Evolutionary conservation across 108 stramenopile species (phyloP).

Genomic region (Discostella stelligeroides): DNA sequence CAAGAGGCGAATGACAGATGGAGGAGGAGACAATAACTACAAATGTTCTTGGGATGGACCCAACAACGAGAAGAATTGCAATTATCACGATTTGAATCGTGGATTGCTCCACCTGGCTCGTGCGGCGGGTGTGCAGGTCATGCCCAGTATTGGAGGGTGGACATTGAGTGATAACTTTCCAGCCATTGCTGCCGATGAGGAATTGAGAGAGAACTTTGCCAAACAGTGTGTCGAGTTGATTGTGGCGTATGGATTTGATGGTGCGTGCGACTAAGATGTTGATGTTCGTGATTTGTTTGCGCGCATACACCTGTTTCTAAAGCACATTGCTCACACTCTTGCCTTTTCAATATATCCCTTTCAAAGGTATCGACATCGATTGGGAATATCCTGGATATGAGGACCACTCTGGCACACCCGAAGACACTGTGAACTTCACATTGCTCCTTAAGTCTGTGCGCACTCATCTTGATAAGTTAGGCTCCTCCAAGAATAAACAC

Average conservation of each 20-base stretch:
- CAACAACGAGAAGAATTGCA: constrained; percentile 16
- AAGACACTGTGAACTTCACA: constrained; percentile 39
- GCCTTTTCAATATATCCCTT: no score
- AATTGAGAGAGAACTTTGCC: constrained; percentile 26
- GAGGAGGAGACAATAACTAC: constrained; percentile 10
- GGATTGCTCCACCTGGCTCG: constrained; percentile 37
- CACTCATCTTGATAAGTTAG: constrained; percentile 16
- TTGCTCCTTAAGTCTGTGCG: constrained; percentile 33
- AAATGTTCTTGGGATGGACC: constrained; percentile 43
- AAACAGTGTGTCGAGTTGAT: constrained; percentile 42
- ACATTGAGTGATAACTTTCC: constrained; percentile 51
- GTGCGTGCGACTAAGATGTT: constrained; percentile 3
- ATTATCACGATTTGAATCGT: constrained; percentile 20
- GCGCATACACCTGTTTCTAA: no score
- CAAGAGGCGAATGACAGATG: no score
- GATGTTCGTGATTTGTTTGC: no score
- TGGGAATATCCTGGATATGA: constrained; percentile 46
- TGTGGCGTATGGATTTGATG: constrained; percentile 38
- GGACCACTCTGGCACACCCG: constrained; percentile 45
- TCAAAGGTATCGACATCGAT: constrained; percentile 31
- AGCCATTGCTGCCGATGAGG: constrained; percentile 28
- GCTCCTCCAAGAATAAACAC: constrained; percentile 3
- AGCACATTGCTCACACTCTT: not conserved
- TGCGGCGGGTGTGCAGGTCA: constrained; percentile 24
- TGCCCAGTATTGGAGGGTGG: constrained; percentile 49